These are phyloP conservation scores for Mitragyna speciosa DNA, from an alignment of 257 asterid species.

Conservation along the genomic window DNA sequence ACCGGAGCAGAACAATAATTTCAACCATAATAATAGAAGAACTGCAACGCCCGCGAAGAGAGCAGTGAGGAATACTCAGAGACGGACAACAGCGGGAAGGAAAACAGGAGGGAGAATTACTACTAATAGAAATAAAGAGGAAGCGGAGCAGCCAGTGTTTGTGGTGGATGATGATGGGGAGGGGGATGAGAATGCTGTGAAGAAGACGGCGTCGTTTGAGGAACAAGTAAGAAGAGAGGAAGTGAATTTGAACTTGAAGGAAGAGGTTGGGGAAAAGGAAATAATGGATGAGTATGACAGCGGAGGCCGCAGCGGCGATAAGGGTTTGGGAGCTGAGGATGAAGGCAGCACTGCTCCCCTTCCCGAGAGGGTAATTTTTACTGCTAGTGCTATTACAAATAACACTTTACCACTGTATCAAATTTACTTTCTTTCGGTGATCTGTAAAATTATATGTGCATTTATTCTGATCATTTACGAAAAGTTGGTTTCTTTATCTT, in stretches of 20 bases:
- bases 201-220: conserved; percentile 19
- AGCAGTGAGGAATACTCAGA: conserved; percentile 19
- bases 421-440: background rate
- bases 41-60: conserved; percentile 21
- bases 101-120: conserved; percentile 16
- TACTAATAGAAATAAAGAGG: conserved; percentile 11
- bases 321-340: conserved; percentile 62
- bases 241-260: conserved; percentile 26
- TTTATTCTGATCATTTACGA: background rate
- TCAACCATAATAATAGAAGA: background rate
- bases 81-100: conserved; percentile 4
- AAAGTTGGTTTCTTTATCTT: conserved; percentile 9
- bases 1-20: conserved; percentile 7
- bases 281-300: conserved; percentile 41
- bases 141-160: conserved; percentile 19
- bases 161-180: conserved; percentile 25
- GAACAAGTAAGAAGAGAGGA: conserved; percentile 23
- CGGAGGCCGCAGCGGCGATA: conserved; percentile 56
- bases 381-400: background rate
- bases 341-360: conserved; percentile 80
- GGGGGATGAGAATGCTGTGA: conserved; percentile 32
- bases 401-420: background rate
- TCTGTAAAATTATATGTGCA: background rate
- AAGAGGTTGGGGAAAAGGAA: conserved; percentile 35
- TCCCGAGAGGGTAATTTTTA: conserved; percentile 66